phyloP scores from a whole-genome alignment of 495 filamentous ascomycete genomes.

The Monascus purpureus region DNA sequence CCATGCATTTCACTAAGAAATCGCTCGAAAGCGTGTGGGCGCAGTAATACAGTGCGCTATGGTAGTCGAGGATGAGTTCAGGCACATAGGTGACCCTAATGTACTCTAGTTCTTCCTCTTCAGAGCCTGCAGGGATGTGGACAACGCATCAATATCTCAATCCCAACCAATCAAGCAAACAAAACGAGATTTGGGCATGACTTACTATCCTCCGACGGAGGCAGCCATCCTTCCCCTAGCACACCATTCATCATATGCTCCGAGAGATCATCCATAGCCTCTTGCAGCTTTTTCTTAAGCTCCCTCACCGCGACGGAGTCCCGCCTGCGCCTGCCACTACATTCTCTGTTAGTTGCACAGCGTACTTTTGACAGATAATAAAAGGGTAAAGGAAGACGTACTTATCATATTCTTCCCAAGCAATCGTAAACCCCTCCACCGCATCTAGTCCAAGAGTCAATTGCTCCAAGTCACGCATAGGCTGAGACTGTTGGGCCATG shows the following conservation, averaged over 20 bases:
- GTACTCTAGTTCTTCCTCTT: conserved; percentile 27
- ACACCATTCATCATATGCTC: conserved; percentile 21
- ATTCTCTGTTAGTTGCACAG: conserved; percentile 2
- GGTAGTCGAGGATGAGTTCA: conserved; percentile 68
- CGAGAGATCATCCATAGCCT: conserved; percentile 19
- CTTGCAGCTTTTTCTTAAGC: conserved; percentile 18
- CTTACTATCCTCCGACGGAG: conserved; percentile 22
- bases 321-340: conserved; percentile 18
- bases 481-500: conserved; percentile 40
- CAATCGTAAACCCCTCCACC: conserved; percentile 43
- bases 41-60: conserved; percentile 55
- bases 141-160: conserved; percentile 2
- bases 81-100: conserved; percentile 68
- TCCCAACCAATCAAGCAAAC: background rate
- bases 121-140: conserved; percentile 16
- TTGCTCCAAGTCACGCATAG: conserved; percentile 60
- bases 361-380: background rate
- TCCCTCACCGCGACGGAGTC: conserved; percentile 23
- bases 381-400: conserved; percentile 11
- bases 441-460: conserved; percentile 51
- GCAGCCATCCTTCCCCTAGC: conserved; percentile 27
- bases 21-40: conserved; percentile 50
- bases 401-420: conserved; percentile 32
- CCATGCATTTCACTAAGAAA: conserved; percentile 60
- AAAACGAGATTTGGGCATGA: conserved; percentile 1